phyloP scores from a whole-genome alignment of 768 basidiomycete species.

The Lactifluus piperatus region DNA sequence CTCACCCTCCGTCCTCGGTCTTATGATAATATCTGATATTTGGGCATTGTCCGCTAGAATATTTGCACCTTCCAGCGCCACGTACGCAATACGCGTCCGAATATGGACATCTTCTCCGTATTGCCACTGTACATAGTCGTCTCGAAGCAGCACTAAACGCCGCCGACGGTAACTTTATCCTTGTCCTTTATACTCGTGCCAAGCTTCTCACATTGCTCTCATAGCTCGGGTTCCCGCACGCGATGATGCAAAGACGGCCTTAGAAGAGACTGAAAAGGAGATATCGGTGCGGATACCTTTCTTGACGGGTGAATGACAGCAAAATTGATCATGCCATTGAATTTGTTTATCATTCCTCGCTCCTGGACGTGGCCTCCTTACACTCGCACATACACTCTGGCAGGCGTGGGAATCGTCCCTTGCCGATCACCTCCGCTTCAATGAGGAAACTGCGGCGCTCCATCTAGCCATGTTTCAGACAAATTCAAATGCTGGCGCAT shows the following conservation, averaged over 20 bases:
- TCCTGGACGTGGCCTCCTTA: neutral
- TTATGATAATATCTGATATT: neutral
- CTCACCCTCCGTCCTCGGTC: neutral
- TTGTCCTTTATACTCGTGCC: neutral
- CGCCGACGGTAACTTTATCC: constrained; percentile 36
- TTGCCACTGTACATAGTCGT: constrained; percentile 54
- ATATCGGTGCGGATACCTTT: constrained; percentile 11
- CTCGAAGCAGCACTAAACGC: constrained; percentile 43
- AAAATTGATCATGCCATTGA: neutral
- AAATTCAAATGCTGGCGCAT: constrained; percentile 66
- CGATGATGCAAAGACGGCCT: neutral
- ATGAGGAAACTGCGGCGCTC: constrained; percentile 55
- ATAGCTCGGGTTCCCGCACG: neutral
- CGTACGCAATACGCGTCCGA: constrained; percentile 58
- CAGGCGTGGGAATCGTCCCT: constrained; percentile 61
- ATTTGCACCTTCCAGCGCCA: constrained; percentile 54
- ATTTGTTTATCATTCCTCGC: neutral
- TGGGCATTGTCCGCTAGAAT: constrained; percentile 39
- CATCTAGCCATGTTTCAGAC: constrained; percentile 77
- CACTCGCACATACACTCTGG: neutral
- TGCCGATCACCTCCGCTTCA: constrained; percentile 65
- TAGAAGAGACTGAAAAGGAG: constrained; percentile 15
- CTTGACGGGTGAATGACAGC: neutral
- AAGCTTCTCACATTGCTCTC: neutral
- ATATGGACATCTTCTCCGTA: constrained; percentile 66